Evolutionary conservation across 2,329 filamentous ascomycete species (phyloP).

Genomic region (Diaporthe sp.): DNA sequence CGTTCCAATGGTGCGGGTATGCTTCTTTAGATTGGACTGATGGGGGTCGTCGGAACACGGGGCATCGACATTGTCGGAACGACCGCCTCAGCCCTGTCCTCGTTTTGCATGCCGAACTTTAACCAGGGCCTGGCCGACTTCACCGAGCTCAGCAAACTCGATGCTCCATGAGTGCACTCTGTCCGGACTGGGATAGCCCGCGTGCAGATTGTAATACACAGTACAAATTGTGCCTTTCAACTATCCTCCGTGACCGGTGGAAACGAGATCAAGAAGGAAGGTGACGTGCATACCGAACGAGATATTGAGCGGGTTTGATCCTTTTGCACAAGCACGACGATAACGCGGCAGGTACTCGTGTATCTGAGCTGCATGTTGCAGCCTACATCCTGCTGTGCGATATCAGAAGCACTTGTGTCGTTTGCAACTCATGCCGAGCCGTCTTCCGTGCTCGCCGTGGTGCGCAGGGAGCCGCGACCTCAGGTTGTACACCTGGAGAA

Average conservation of each 20-base stretch:
- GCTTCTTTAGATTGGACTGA: constrained; percentile 19
- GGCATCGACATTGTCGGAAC: constrained; percentile 23
- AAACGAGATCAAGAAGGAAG: neutral
- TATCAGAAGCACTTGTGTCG: constrained; percentile 37
- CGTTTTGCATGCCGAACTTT: constrained; percentile 36
- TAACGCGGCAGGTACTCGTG: constrained; percentile 32
- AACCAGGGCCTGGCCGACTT: constrained; percentile 30
- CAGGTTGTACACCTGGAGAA: constrained; percentile 26
- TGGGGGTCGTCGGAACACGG: constrained; percentile 17
- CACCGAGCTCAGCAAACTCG: constrained; percentile 20
- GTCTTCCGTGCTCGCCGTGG: constrained; percentile 16
- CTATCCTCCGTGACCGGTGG: neutral
- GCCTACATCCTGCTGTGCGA: constrained; percentile 36
- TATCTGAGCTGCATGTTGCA: constrained; percentile 36
- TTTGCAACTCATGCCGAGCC: constrained; percentile 33
- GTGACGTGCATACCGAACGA: neutral
- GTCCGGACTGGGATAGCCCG: neutral
- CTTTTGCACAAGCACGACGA: constrained; percentile 34
- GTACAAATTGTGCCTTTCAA: constrained; percentile 5
- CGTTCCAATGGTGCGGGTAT: constrained; percentile 29
- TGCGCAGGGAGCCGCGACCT: constrained; percentile 20
- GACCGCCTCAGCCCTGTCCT: constrained; percentile 40
- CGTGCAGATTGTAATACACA: neutral
- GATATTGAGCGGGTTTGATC: neutral
- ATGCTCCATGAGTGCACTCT: constrained; percentile 2